phyloP scores from a whole-genome alignment of 192 early-diverging fungal genomes.

The Pilaira anomala region DNA sequence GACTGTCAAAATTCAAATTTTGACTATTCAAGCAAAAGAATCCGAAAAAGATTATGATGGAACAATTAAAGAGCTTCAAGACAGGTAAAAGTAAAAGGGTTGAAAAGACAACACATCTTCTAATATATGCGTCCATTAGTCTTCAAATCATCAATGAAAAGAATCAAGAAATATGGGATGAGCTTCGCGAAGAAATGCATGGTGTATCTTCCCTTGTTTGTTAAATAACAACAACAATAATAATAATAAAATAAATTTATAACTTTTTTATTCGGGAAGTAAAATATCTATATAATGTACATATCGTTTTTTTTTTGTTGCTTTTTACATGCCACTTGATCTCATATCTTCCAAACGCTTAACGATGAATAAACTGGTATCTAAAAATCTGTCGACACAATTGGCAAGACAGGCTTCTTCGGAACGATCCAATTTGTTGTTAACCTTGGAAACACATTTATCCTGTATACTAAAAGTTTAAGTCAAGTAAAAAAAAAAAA shows the following conservation, averaged over 20 bases:
- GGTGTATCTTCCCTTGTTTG: background rate
- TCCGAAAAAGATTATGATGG: conserved; percentile 30
- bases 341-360: conserved; percentile 49
- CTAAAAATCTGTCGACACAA: conserved; percentile 71
- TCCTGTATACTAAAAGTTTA: conserved; percentile 16
- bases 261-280: too few species aligned
- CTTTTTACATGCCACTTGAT: background rate
- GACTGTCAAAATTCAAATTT: conserved; percentile 29
- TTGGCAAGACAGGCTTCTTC: conserved; percentile 62
- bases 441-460: conserved; percentile 39
- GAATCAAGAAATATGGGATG: conserved; percentile 31
- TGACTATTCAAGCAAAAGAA: conserved; percentile 22
- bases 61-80: conserved; percentile 15
- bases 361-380: conserved; percentile 58
- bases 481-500: too few species aligned
- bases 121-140: conserved; percentile 6
- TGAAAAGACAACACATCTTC: background rate
- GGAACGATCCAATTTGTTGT: conserved; percentile 49
- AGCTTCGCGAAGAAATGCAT: conserved; percentile 24
- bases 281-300: too few species aligned
- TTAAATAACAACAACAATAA: background rate
- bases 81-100: conserved; percentile 8
- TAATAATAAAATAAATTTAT: too few species aligned
- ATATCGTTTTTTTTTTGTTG: too few species aligned
- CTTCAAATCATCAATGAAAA: conserved; percentile 1